Base-by-base conservation (phyloP, 2,329 filamentous ascomycete genomes). In the Seiridium cupressi region DNA sequence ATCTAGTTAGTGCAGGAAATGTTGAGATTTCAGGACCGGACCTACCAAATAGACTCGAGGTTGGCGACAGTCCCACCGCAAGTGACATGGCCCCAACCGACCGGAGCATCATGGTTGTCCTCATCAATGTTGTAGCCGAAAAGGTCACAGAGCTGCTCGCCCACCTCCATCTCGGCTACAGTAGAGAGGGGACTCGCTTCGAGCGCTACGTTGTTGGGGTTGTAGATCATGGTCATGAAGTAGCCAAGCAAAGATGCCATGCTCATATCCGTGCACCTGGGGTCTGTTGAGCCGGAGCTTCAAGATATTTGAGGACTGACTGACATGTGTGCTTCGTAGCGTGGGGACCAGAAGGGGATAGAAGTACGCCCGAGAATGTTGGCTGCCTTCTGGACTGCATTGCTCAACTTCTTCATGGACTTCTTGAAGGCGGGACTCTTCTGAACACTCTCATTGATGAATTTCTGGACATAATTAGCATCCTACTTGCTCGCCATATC, bases 141-240 rank as follows among this genome's bases (percentile, higher is more conserved):
- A 35, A 82, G 62, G 3, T 76, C 66, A 46, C 77, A 81, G 10
- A 82, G 68, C 58, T 82, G 75, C 58, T 79, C 65, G 0, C 79
- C 79, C 2, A 77, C 79, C 44, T 74, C 69, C 4, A 78, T 73
- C 62, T 82, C 80, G 3, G 76, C 72, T 3, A 78, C 59, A 0
- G 78, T 81, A 0, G 77, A 76, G 10, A 81, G 63, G 0, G 79
- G 79, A 47, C 77, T 81, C 1, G 74, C 78, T 60, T 82, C 79
- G 0, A 79, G 64, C 1, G 78, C 70, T 1, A 81, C 75, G 42
- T 81, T 82, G 68, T 82, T 82, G 0, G 79, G 78, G 53, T 82
- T 81, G 60, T 80, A 81, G 32, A 82, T 40, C 79, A 81, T 81
- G 0, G 78, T 79, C 71, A 78, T 79, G 35, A 81, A 77, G 63